Conservation (phyloP, 345 rosid species). For the Ceriops zippeliana region DNA sequence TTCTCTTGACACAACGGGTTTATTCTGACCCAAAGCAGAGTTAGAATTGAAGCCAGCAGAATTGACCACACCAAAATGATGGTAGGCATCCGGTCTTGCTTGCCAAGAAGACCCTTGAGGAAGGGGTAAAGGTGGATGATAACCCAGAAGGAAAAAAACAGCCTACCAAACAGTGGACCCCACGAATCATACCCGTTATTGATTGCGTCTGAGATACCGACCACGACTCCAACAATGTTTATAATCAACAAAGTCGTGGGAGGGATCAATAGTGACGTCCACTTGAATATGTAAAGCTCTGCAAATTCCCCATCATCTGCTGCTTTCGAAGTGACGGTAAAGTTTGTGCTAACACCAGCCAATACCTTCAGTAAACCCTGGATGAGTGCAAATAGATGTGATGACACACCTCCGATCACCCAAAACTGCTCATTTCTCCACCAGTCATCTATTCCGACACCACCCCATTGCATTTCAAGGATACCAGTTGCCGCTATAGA, state of each 20-base stretch:
- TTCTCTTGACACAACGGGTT: constrained; percentile 78
- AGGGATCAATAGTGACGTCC: constrained; percentile 89
- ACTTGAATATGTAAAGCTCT: constrained; percentile 92
- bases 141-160: constrained; percentile 93
- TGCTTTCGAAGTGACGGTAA: constrained; percentile 91
- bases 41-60: constrained; percentile 84
- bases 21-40: constrained; percentile 89
- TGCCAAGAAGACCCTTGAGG: constrained; percentile 96
- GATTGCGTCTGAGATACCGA: constrained; percentile 93
- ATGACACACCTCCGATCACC: constrained; percentile 96
- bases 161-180: constrained; percentile 96
- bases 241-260: constrained; percentile 85
- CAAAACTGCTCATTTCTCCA: constrained; percentile 99
- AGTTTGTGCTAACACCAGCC: constrained; percentile 89
- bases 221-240: constrained; percentile 79
- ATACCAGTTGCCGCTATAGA: constrained; percentile 93
- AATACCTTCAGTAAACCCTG: constrained; percentile 95
- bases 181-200: constrained; percentile 97
- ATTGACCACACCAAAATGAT: constrained; percentile 94
- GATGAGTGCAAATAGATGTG: constrained; percentile 89
- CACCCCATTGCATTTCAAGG: constrained; percentile 99
- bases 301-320: constrained; percentile 95
- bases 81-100: constrained; percentile 94
- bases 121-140: constrained; percentile 90
- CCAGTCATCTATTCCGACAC: constrained; percentile 92